phyloP scores from a whole-genome alignment of 768 basidiomycete genomes.

The Leucogyrophana mollusca region DNA sequence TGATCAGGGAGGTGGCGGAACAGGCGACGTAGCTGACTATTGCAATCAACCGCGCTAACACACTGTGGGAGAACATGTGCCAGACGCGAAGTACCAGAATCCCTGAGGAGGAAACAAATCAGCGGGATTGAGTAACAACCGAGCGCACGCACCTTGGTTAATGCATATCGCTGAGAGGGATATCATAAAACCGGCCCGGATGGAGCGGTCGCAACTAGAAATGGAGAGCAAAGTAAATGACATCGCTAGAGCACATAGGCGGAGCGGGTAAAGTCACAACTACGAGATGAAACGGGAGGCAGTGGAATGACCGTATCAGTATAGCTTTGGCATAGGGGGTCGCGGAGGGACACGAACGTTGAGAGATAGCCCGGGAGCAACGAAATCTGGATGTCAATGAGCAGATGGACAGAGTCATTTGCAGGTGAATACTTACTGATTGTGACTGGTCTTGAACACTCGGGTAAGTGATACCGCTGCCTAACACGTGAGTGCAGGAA shows the following conservation, averaged over 20 bases:
- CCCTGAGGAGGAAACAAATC: too few species aligned
- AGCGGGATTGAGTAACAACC: too few species aligned
- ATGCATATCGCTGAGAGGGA: constrained; percentile 5
- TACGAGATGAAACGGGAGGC: too few species aligned
- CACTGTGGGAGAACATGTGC: constrained; percentile 9
- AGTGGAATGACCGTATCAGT: too few species aligned
- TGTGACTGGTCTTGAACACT: not conserved
- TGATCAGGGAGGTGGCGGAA: not conserved
- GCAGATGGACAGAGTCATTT: not conserved
- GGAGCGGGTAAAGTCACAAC: too few species aligned
- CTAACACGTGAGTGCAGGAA: not conserved
- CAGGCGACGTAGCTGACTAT: constrained; percentile 4
- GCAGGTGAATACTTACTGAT: not conserved
- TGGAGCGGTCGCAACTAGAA: constrained; percentile 4
- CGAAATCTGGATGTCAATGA: constrained; percentile 1
- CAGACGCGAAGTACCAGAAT: constrained; percentile 1
- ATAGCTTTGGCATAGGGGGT: too few species aligned
- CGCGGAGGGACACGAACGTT: too few species aligned
- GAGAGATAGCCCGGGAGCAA: not conserved
- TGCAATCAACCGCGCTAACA: not conserved
- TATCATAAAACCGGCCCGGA: constrained; percentile 2
- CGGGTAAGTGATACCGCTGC: not conserved
- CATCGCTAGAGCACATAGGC: too few species aligned
- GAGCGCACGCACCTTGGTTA: constrained; percentile 6
- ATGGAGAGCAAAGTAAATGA: not conserved